Evolutionary conservation across 345 rosid genomes (phyloP).

Genomic region (Tarenaya hassleriana): DNA sequence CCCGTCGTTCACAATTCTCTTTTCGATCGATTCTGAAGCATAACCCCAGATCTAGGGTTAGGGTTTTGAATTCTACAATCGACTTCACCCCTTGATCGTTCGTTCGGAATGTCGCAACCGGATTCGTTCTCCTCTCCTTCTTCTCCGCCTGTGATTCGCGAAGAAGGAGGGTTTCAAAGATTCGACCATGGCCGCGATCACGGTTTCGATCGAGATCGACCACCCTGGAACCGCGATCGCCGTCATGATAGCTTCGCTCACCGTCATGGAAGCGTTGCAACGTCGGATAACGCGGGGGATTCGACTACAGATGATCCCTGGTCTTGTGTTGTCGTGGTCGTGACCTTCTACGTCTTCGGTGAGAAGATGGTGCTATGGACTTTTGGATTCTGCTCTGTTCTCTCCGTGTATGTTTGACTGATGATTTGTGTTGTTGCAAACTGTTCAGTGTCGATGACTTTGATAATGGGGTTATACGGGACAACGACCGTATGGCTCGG

Average conservation of each 20-base stretch:
- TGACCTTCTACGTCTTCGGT: slow-evolving; percentile 93
- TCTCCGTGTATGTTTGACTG: background rate
- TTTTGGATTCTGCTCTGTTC: background rate
- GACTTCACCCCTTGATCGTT: background rate
- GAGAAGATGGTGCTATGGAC: slow-evolving; percentile 9
- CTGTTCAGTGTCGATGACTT: slow-evolving; percentile 70
- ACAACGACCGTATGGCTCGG: slow-evolving; percentile 53
- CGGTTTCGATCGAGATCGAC: slow-evolving; percentile 31
- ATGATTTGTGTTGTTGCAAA: background rate
- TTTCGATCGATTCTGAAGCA: slow-evolving; percentile 8
- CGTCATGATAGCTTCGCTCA: slow-evolving; percentile 27
- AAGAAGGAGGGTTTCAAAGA: slow-evolving; percentile 34
- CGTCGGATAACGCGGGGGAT: slow-evolving; percentile 25
- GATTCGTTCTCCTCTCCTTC: slow-evolving; percentile 34
- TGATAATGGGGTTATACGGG: slow-evolving; percentile 86
- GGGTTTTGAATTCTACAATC: slow-evolving; percentile 24
- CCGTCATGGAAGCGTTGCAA: slow-evolving; percentile 39
- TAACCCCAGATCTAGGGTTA: slow-evolving; percentile 21
- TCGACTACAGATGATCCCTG: slow-evolving; percentile 63
- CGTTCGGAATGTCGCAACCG: slow-evolving; percentile 42
- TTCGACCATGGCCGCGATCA: slow-evolving; percentile 31
- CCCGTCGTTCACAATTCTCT: slow-evolving; percentile 28
- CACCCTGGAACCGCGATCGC: slow-evolving; percentile 26
- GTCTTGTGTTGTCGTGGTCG: slow-evolving; percentile 77
- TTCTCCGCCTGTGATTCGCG: slow-evolving; percentile 36